These are phyloP conservation scores for Cryptomeria japonica DNA, from an alignment of 75 land plant genomes.

Conservation along the genomic window DNA sequence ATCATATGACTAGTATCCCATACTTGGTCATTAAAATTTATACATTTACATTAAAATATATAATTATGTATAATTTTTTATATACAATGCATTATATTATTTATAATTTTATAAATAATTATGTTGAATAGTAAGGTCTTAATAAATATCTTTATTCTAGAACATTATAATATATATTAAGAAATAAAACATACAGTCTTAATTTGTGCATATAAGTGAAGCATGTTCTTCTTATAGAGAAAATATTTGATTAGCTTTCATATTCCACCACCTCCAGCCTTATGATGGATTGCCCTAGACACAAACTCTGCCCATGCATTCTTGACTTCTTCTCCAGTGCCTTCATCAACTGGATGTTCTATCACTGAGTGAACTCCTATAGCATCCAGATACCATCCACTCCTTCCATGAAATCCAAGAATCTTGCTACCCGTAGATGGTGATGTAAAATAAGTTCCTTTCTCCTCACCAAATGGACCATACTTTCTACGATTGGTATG, in stretches of 20 bases:
- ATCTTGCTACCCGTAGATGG: constrained; percentile 21
- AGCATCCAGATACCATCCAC: constrained; percentile 53
- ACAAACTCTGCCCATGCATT: constrained; percentile 11
- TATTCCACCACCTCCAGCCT: background rate
- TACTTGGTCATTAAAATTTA: no score
- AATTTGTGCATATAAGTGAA: no score
- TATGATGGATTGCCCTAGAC: background rate
- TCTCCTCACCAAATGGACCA: constrained; percentile 43
- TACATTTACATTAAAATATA: no score
- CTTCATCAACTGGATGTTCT: background rate
- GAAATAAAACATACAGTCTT: no score
- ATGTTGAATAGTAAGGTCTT: no score
- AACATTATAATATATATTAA: no score
- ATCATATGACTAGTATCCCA: no score
- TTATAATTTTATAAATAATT: no score
- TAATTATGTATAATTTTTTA: no score
- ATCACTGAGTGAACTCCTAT: constrained; percentile 10
- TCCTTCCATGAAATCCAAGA: constrained; percentile 58
- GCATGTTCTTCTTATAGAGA: no score
- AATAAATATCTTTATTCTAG: no score
- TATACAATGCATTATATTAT: no score
- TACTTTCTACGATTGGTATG: constrained; percentile 21
- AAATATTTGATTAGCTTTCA: background rate
- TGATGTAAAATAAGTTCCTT: constrained; percentile 14
- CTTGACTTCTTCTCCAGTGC: background rate